Evolutionary conservation across 768 basidiomycete genomes (phyloP).

Genomic region (Pleurotus tuber-regium): DNA sequence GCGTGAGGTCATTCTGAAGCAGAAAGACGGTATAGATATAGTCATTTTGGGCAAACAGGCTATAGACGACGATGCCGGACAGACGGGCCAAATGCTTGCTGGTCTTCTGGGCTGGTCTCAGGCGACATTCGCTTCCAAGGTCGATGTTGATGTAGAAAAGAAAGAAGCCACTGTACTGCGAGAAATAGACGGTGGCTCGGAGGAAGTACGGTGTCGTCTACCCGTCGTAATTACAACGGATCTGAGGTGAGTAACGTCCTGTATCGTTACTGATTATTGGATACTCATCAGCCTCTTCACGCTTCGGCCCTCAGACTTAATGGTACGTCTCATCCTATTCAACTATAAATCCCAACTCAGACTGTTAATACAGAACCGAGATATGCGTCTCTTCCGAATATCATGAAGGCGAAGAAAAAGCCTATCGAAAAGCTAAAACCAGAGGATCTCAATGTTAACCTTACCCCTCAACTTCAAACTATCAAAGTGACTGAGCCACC

Average conservation of each 20-base stretch:
- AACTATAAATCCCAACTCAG: not conserved
- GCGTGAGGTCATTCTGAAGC: constrained; percentile 65
- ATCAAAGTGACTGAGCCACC: constrained; percentile 89
- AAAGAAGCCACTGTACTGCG: constrained; percentile 71
- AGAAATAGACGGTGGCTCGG: constrained; percentile 93
- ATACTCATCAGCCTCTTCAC: not conserved
- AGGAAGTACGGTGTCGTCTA: constrained; percentile 75
- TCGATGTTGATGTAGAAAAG: constrained; percentile 64
- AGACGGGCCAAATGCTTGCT: constrained; percentile 97
- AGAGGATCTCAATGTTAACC: constrained; percentile 79
- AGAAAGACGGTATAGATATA: constrained; percentile 66
- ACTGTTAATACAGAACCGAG: constrained; percentile 67
- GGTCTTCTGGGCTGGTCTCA: constrained; percentile 91
- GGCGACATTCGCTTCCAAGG: constrained; percentile 91
- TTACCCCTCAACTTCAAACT: constrained; percentile 79
- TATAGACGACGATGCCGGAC: constrained; percentile 94
- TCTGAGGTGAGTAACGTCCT: constrained; percentile 58
- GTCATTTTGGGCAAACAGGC: constrained; percentile 98
- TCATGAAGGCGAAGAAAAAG: constrained; percentile 99
- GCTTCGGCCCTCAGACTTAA: constrained; percentile 54
- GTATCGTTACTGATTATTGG: not conserved
- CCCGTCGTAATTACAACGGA: constrained; percentile 93
- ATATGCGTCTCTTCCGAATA: constrained; percentile 95
- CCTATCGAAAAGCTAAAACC: constrained; percentile 81
- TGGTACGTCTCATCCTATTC: constrained; percentile 37